Percentiles rank a stretch among this genome's conserved stretches.
Evolutionary conservation across 2,329 filamentous ascomycete species (phyloP).

Genomic region (Aspergillus ruber): DNA sequence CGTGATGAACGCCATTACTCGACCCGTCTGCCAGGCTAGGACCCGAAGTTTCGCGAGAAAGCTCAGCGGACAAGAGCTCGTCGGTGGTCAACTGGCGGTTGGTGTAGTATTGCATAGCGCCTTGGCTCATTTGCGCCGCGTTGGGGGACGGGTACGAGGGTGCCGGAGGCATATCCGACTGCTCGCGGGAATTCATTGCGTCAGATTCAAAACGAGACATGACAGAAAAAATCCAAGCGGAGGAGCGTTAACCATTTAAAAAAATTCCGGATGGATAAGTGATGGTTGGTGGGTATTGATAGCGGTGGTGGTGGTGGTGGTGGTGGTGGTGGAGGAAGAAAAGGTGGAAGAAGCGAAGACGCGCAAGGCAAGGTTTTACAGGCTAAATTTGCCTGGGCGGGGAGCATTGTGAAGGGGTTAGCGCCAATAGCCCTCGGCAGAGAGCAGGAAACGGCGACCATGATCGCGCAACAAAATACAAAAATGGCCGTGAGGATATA

Average conservation of each 20-base stretch:
- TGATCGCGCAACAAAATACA: conserved; percentile 18
- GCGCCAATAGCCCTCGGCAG: conserved; percentile 24
- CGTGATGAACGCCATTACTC: conserved; percentile 35
- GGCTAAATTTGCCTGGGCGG: conserved; percentile 32
- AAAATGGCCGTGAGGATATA: conserved; percentile 7
- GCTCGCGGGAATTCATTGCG: conserved; percentile 37
- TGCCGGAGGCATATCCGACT: conserved; percentile 37
- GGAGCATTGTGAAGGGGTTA: conserved; percentile 30
- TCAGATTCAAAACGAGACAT: conserved; percentile 7
- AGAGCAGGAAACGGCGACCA: conserved; percentile 27
- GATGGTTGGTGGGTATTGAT: conserved; percentile 1
- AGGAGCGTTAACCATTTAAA: conserved; percentile 16
- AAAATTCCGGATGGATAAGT: conserved; percentile 23
- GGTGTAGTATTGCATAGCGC: conserved; percentile 37
- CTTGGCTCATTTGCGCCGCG: conserved; percentile 39
- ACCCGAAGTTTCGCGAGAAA: conserved; percentile 41
- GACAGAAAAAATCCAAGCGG: conserved; percentile 11
- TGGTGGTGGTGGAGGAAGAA: conserved; percentile 10
- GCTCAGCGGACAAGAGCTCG: conserved; percentile 42
- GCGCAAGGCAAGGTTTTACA: conserved; percentile 30
- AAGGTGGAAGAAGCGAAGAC: conserved; percentile 20
- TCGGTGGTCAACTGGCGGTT: conserved; percentile 42
- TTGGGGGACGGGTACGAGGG: conserved; percentile 41
- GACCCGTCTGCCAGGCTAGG: conserved; percentile 38
- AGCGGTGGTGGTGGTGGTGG: conserved; percentile 4